Percentiles rank a stretch among this genome's conserved stretches.
phyloP scores from a whole-genome alignment of 768 basidiomycete species.

The Suillus occidentalis region DNA sequence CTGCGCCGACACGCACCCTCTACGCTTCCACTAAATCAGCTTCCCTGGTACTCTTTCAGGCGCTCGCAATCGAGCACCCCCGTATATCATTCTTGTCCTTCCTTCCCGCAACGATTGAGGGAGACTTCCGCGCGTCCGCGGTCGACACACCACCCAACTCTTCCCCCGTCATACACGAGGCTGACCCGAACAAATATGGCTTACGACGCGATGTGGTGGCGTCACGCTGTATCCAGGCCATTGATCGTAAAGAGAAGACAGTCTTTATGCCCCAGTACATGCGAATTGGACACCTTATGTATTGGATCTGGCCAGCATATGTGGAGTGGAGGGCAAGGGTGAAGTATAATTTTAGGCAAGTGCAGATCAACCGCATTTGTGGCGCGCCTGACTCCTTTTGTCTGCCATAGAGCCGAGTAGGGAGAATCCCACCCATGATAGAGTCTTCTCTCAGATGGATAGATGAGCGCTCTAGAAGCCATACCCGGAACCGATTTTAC shows the following conservation, averaged over 20 bases:
- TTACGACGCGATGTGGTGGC: conserved; percentile 64
- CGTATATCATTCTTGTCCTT: conserved; percentile 59
- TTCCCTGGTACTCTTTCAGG: conserved; percentile 72
- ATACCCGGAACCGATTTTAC: not conserved
- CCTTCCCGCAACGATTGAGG: conserved; percentile 72
- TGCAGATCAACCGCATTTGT: not conserved
- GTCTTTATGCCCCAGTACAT: conserved; percentile 58
- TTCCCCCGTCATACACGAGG: conserved; percentile 35
- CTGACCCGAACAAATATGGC: conserved; percentile 56
- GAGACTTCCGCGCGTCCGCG: conserved; percentile 77
- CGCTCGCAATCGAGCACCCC: conserved; percentile 80
- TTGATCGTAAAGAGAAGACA: conserved; percentile 55
- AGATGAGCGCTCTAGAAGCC: not conserved
- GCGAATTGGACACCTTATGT: conserved; percentile 52
- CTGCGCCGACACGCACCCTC: conserved; percentile 82
- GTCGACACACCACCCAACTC: conserved; percentile 50
- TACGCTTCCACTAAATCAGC: conserved; percentile 86
- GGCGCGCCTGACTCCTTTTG: not conserved
- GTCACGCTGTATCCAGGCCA: conserved; percentile 53
- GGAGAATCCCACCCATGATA: not conserved
- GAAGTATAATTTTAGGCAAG: conserved; percentile 61
- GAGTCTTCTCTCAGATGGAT: not conserved
- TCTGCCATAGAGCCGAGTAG: conserved; percentile 4
- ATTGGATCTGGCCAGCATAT: conserved; percentile 62
- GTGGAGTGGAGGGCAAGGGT: conserved; percentile 56